Evolutionary conservation across 2,329 filamentous ascomycete genomes (phyloP), one percentile per base, ranked within the genome.

Genomic region (Macrophomina phaseolina): DNA sequence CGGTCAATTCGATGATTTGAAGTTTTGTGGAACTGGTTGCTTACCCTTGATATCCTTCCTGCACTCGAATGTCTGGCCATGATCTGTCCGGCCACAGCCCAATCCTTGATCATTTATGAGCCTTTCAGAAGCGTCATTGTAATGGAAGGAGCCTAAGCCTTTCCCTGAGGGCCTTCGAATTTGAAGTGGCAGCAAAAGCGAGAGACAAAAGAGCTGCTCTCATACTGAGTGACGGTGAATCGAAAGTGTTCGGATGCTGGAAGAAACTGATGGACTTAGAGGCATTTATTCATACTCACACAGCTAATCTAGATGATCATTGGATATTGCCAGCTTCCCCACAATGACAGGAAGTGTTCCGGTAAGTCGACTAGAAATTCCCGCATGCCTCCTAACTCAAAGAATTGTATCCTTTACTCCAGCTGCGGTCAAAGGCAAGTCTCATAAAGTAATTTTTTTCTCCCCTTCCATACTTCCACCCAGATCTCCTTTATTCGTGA

Each of bases 301-400:
- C 12, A 61, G 16, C 40, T 23, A 18, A 14, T 9, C 3, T 6
- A 12, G 14, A 61, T 36, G 7, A 34, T 16, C 16, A 14, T 28
- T 48, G 48, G 42, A 34, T 34, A 11, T 48, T 36, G 42, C 28
- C 48, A 61, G 42, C 56, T 61, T 48, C 42, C 23, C 42, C 28
- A 23, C 14, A 36, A 48, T 48, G 56, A 14, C 42, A 32, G 9
- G 16, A 34, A 16, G 23, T 30, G 7, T 18, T n/a, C 55, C 23
- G 12, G 45, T 16, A 18, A 45, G 23, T 28, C 40, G 23, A 32
- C 18, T 11, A 23, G 3, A 34, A 48, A 48, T 30, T 36, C 45
- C 40, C 56, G 46, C 56, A 48, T 14, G 5, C 56, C 16, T 36
- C 8, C 8, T 18, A 61, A 34, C 23, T 42, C 28, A 34, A 18